These are phyloP conservation scores for Clavispora phyllophila DNA, from an alignment of 805 yeast genomes.

Conservation along the genomic window DNA sequence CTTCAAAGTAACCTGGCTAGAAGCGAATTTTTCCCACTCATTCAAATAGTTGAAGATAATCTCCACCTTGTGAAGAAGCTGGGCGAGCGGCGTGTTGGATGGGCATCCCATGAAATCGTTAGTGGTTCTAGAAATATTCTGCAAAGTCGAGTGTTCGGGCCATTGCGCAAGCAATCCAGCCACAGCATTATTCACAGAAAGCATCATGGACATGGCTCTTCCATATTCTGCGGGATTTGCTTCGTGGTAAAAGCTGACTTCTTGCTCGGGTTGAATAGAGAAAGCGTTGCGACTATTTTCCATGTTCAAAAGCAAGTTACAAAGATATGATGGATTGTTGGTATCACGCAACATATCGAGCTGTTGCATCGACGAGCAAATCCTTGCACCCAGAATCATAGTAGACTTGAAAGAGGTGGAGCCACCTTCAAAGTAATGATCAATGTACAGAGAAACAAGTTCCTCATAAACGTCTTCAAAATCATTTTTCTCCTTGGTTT, in stretches of 20 bases:
- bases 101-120: slow-evolving; percentile 63
- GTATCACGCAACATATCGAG: slow-evolving; percentile 7
- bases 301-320: slow-evolving; percentile 18
- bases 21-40: slow-evolving; percentile 94
- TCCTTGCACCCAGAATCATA: slow-evolving; percentile 10
- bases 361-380: slow-evolving; percentile 7
- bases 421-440: slow-evolving; percentile 28
- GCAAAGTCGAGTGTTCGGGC: slow-evolving; percentile 94
- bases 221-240: slow-evolving; percentile 56
- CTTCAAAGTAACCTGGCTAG: slow-evolving; percentile 64
- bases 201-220: slow-evolving; percentile 46
- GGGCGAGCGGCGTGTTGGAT: slow-evolving; percentile 66
- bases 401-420: slow-evolving; percentile 5
- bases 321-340: slow-evolving; percentile 19
- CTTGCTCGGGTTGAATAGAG: slow-evolving; percentile 8
- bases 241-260: slow-evolving; percentile 58
- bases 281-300: slow-evolving; percentile 16
- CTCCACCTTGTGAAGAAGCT: slow-evolving; percentile 75
- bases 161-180: slow-evolving; percentile 54
- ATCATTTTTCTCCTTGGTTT: slow-evolving; percentile 16
- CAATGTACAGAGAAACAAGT: slow-evolving; percentile 47
- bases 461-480: slow-evolving; percentile 44
- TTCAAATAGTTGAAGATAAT: slow-evolving; percentile 75
- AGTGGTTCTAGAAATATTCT: slow-evolving; percentile 57
- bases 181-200: slow-evolving; percentile 30